Evolutionary conservation across 169 alveolate species (phyloP).

Genomic region (Plasmodium cynomolgi): DNA sequence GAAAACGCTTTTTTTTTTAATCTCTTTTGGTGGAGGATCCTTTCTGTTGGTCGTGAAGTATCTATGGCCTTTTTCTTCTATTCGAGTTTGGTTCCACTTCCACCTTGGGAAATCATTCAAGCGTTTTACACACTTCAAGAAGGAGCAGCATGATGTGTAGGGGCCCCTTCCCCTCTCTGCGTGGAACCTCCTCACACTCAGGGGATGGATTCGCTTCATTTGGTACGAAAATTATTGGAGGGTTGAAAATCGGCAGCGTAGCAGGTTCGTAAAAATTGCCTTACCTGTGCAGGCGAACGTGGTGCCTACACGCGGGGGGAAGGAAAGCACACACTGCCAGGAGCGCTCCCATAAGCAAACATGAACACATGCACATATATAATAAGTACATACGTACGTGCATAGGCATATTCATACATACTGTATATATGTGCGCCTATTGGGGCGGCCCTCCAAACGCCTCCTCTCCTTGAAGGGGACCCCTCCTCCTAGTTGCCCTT

Average conservation of each 20-base stretch:
- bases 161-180: background rate
- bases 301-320: too few relatives aligned
- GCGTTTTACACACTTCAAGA: background rate
- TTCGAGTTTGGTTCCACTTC: background rate
- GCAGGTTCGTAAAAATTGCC: background rate
- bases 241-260: background rate
- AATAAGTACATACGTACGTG: background rate
- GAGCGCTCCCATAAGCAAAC: background rate
- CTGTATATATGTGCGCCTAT: background rate
- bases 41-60: background rate
- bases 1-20: slow-evolving; percentile 27
- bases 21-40: background rate
- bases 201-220: background rate
- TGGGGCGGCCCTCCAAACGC: background rate
- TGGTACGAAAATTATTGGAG: background rate
- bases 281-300: too few relatives aligned
- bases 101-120: background rate
- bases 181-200: background rate
- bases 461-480: background rate
- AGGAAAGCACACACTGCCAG: background rate
- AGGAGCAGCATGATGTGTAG: background rate
- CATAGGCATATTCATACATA: background rate
- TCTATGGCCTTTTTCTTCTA: background rate
- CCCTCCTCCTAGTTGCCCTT: background rate
- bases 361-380: background rate